phyloP scores from a whole-genome alignment of 73 alveolate species.

The Paraurostyla sp. region DNA sequence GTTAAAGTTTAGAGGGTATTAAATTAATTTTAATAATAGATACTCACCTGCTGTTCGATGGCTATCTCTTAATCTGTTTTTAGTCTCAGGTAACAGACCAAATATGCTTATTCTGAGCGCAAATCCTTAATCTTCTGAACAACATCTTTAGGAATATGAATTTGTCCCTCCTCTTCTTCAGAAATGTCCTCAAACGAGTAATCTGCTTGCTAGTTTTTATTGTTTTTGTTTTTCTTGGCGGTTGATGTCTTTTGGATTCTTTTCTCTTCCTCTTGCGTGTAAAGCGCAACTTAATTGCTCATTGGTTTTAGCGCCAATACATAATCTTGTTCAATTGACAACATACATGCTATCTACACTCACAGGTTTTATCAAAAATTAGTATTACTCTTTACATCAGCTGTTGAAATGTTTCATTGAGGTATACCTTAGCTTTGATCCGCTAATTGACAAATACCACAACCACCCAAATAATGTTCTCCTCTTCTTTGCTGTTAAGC shows the following conservation, averaged over 20 bases:
- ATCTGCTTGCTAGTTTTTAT: background rate
- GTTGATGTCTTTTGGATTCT: too few relatives aligned
- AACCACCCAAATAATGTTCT: conserved; percentile 51
- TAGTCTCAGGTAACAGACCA: conserved; percentile 9
- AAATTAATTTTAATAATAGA: background rate
- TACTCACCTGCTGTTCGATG: conserved; percentile 25
- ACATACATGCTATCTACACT: conserved; percentile 18
- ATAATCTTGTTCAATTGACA: conserved; percentile 21
- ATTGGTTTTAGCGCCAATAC: conserved; percentile 27
- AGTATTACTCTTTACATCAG: conserved; percentile 37
- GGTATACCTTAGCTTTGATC: conserved; percentile 64
- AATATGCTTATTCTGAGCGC: background rate
- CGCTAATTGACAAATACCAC: conserved; percentile 67
- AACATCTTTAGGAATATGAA: conserved; percentile 3
- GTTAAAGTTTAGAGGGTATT: background rate
- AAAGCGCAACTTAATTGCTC: background rate
- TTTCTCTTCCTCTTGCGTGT: background rate
- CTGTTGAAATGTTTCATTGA: conserved; percentile 42
- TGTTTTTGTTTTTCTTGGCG: too few relatives aligned
- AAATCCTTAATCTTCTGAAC: background rate
- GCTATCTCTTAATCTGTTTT: background rate
- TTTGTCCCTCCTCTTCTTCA: conserved; percentile 53
- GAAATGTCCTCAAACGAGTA: conserved; percentile 4
- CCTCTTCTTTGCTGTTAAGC: background rate
- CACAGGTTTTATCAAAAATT: background rate